These are phyloP conservation scores for Penicillium fuscoglaucum DNA, from an alignment of 2,329 filamentous ascomycete species.

Conservation along the genomic window DNA sequence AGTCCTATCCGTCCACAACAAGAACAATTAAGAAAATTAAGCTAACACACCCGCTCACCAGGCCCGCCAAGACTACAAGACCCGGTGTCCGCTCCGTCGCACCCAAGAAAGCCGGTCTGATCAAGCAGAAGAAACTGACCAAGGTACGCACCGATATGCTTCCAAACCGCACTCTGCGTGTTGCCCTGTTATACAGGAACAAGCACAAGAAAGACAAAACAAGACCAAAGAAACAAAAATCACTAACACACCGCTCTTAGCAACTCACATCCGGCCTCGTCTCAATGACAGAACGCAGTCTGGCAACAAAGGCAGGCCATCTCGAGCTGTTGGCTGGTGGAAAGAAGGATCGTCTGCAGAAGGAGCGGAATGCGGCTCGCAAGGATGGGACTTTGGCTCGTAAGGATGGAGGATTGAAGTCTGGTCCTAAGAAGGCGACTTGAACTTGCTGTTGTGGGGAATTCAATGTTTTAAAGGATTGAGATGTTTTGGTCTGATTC, in stretches of 20 bases:
- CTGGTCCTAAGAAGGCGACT: conserved; percentile 5
- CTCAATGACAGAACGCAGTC: conserved; percentile 65
- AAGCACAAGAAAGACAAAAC: background rate
- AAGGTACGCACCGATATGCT: conserved; percentile 49
- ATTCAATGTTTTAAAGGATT: background rate
- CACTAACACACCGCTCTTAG: conserved; percentile 27
- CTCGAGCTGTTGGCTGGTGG: conserved; percentile 67
- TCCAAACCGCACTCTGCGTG: too few relatives aligned
- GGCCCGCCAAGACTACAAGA: conserved; percentile 49
- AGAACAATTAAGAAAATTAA: background rate
- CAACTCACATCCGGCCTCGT: conserved; percentile 64
- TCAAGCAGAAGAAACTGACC: conserved; percentile 62
- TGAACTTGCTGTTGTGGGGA: background rate
- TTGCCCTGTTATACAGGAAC: background rate
- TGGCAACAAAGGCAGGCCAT: conserved; percentile 69
- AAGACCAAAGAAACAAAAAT: background rate
- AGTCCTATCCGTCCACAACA: background rate
- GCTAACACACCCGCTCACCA: conserved; percentile 8
- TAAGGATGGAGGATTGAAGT: conserved; percentile 24
- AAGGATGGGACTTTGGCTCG: conserved; percentile 23
- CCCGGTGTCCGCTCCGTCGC: conserved; percentile 64
- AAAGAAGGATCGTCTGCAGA: conserved; percentile 58
- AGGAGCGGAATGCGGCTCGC: conserved; percentile 37
- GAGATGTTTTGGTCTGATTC: background rate
- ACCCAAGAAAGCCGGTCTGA: conserved; percentile 63